A percentile compares a stretch with the other conserved stretches of the same genome.
These are phyloP conservation scores for Scheffersomyces quercinus DNA, from an alignment of 1,139 yeast genomes.

Conservation along the genomic window DNA sequence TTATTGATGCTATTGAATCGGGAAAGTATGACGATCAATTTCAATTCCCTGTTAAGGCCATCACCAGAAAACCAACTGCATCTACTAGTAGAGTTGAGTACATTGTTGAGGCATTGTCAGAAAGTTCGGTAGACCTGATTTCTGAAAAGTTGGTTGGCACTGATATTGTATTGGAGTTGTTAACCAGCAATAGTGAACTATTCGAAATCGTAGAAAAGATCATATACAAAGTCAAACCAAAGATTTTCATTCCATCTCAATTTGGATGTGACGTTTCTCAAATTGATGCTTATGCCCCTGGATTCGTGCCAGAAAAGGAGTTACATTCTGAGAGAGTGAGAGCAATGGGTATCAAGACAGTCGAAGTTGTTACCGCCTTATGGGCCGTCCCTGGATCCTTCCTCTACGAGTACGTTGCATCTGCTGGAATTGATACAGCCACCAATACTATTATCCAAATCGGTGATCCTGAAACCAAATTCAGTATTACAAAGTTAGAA, in stretches of 20 bases:
- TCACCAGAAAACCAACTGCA: conserved; percentile 43
- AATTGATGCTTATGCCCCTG: conserved; percentile 26
- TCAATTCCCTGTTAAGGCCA: conserved; percentile 50
- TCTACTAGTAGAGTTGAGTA: conserved; percentile 44
- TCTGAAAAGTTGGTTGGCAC: conserved; percentile 43
- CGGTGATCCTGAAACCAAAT: conserved; percentile 41
- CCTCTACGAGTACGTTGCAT: conserved; percentile 34
- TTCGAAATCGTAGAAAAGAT: conserved; percentile 31
- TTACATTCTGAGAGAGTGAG: conserved; percentile 36
- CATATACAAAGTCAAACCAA: conserved; percentile 44
- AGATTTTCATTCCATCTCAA: conserved; percentile 62
- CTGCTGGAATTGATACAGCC: conserved; percentile 38
- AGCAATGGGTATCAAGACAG: conserved; percentile 51
- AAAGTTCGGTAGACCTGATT: conserved; percentile 22
- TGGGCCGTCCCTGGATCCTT: conserved; percentile 46
- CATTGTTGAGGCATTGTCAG: conserved; percentile 28
- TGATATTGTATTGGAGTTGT: conserved; percentile 53
- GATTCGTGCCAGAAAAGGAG: conserved; percentile 37
- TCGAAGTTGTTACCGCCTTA: conserved; percentile 45
- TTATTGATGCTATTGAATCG: conserved; percentile 45
- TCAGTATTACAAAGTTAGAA: conserved; percentile 33
- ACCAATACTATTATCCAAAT: conserved; percentile 35
- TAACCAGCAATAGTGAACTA: conserved; percentile 24
- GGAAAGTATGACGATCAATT: conserved; percentile 44
- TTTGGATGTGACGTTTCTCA: conserved; percentile 50